phyloP scores from a whole-genome alignment of 2,329 filamentous ascomycete genomes.

The Venturia aucupariae region DNA sequence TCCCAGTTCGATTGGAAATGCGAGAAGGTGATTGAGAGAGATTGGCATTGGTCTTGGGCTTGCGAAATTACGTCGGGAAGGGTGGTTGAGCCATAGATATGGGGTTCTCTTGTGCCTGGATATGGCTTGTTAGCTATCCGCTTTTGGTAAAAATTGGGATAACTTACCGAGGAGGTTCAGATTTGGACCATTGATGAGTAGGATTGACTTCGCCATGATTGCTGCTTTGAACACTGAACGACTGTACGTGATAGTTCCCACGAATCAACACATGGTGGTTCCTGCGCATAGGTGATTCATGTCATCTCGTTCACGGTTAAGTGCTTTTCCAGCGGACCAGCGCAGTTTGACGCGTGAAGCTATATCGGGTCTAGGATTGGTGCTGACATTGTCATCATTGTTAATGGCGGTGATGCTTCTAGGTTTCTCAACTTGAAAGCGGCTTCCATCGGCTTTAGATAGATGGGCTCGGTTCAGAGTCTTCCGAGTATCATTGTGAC shows the following conservation, averaged over 20 bases:
- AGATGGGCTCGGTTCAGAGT: neutral
- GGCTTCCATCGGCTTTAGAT: neutral
- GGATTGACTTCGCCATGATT: conserved; percentile 41
- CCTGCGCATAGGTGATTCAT: neutral
- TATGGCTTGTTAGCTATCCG: neutral
- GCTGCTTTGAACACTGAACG: neutral
- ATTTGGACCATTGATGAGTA: conserved; percentile 75
- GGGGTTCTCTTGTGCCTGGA: conserved; percentile 59
- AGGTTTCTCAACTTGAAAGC: neutral
- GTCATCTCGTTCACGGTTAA: neutral
- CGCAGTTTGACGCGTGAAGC: neutral
- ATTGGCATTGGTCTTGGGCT: conserved; percentile 41
- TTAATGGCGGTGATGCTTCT: neutral
- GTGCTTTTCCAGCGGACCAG: neutral
- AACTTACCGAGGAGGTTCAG: conserved; percentile 55
- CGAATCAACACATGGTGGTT: neutral
- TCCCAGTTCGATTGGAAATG: conserved; percentile 72
- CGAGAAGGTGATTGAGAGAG: conserved; percentile 42
- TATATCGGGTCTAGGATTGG: neutral
- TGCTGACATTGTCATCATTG: neutral
- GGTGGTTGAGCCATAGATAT: conserved; percentile 62
- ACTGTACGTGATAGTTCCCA: neutral
- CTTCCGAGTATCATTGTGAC: neutral
- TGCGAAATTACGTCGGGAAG: conserved; percentile 50
- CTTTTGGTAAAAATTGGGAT: neutral